These are phyloP conservation scores for Uronychia binucleata DNA, from an alignment of 73 alveolate genomes.

Conservation along the genomic window DNA sequence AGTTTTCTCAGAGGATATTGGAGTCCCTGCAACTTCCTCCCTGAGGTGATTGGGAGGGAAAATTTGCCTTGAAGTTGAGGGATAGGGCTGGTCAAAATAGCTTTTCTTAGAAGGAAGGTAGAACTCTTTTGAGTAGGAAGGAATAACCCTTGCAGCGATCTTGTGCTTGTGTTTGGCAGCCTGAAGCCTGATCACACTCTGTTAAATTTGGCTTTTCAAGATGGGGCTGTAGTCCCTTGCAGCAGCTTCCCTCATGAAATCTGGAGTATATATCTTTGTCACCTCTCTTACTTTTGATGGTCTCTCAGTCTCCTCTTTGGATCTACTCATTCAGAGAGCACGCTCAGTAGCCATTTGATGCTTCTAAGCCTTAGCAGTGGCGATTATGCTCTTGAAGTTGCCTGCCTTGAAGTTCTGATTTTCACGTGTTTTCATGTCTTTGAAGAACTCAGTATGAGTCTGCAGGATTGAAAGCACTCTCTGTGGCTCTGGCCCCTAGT, in stretches of 20 bases:
- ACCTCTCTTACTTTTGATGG: background rate
- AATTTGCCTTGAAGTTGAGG: too few relatives aligned
- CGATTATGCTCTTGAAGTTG: too few relatives aligned
- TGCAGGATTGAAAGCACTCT: background rate
- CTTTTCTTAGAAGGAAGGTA: too few relatives aligned
- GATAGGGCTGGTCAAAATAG: too few relatives aligned
- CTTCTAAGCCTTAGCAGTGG: too few relatives aligned
- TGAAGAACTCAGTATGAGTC: background rate
- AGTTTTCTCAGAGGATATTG: too few relatives aligned
- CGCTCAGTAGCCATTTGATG: background rate
- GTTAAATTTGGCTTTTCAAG: background rate
- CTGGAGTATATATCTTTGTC: background rate
- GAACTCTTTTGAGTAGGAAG: background rate
- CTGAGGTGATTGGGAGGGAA: too few relatives aligned
- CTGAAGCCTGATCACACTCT: background rate
- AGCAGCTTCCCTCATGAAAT: background rate
- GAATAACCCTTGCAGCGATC: background rate
- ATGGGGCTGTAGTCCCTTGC: background rate
- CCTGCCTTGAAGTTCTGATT: background rate
- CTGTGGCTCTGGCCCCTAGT: background rate
- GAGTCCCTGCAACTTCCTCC: too few relatives aligned
- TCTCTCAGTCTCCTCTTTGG: background rate
- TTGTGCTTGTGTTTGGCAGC: background rate
- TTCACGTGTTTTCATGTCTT: background rate
- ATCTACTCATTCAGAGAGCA: background rate